phyloP scores from a whole-genome alignment of 768 basidiomycete species.

The Lyophyllum shimeji region DNA sequence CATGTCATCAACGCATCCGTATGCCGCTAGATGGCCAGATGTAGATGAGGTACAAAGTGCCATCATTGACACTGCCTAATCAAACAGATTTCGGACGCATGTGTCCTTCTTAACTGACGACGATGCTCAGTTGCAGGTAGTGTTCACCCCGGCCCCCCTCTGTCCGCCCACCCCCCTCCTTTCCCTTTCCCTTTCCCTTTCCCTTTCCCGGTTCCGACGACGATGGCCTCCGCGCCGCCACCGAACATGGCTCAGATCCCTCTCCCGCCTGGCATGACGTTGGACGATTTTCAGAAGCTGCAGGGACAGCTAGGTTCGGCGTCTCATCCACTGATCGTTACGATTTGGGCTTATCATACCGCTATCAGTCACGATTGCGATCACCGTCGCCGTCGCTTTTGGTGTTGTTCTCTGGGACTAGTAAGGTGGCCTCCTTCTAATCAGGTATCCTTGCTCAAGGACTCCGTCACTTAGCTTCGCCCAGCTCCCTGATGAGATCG shows the following conservation, averaged over 20 bases:
- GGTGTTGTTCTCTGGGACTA: constrained; percentile 33
- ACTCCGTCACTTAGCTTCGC: constrained; percentile 20
- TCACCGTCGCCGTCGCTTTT: constrained; percentile 29
- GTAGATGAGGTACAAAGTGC: background rate
- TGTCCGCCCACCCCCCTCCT: background rate
- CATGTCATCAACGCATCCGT: background rate
- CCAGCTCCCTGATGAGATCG: constrained; percentile 28
- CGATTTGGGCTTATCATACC: background rate
- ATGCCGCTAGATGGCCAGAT: background rate
- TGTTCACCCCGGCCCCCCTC: background rate
- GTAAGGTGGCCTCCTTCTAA: constrained; percentile 16
- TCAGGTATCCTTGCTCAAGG: background rate
- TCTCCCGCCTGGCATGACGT: constrained; percentile 20
- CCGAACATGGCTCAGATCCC: constrained; percentile 16
- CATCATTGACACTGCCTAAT: constrained; percentile 8
- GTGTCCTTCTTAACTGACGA: background rate
- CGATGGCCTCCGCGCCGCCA: constrained; percentile 11
- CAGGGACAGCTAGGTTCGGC: constrained; percentile 17
- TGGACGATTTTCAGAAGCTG: constrained; percentile 17
- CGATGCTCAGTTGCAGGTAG: background rate
- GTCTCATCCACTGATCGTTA: background rate
- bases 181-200: background rate
- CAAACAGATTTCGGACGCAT: background rate
- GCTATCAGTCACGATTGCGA: constrained; percentile 17
- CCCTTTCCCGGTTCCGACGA: background rate